A percentile compares a stretch with the other conserved stretches of the same genome.
phyloP scores from a whole-genome alignment of 75 land plant species.

The Cryptomeria japonica region DNA sequence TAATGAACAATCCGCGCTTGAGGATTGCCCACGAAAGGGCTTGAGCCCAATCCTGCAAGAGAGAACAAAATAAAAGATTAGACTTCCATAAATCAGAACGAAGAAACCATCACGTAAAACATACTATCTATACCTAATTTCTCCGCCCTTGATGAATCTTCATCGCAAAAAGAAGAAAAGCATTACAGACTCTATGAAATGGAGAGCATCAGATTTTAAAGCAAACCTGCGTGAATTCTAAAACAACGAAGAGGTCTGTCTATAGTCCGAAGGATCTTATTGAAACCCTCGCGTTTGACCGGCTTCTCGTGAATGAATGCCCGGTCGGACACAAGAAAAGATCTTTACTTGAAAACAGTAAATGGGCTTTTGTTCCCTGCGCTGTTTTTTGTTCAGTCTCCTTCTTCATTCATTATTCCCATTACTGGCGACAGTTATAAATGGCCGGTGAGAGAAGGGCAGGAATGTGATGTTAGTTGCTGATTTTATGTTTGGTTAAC shows the following conservation, averaged over 20 bases:
- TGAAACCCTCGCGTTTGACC: not conserved
- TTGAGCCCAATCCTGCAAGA: not conserved
- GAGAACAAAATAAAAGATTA: not conserved
- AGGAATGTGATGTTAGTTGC: not conserved
- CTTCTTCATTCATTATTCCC: conserved; percentile 1
- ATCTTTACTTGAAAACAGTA: not conserved
- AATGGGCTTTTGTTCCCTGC: not conserved
- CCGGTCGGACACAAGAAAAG: not conserved
- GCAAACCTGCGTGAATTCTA: not conserved
- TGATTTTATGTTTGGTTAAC: not conserved
- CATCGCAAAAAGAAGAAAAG: not conserved
- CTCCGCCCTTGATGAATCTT: not conserved
- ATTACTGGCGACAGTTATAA: not conserved
- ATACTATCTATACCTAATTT: not conserved
- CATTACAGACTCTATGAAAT: not conserved
- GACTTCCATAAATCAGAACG: not conserved
- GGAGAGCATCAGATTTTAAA: not conserved
- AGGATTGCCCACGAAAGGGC: not conserved
- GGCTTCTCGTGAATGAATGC: not conserved
- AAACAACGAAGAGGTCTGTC: not conserved
- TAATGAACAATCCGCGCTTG: not conserved
- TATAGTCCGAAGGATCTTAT: not conserved
- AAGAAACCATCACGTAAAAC: not conserved
- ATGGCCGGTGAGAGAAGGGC: not conserved
- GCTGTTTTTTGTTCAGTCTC: not conserved